Base-by-base conservation (phyloP, 78 protist genomes). In the Chrysochromulina parva region DNA sequence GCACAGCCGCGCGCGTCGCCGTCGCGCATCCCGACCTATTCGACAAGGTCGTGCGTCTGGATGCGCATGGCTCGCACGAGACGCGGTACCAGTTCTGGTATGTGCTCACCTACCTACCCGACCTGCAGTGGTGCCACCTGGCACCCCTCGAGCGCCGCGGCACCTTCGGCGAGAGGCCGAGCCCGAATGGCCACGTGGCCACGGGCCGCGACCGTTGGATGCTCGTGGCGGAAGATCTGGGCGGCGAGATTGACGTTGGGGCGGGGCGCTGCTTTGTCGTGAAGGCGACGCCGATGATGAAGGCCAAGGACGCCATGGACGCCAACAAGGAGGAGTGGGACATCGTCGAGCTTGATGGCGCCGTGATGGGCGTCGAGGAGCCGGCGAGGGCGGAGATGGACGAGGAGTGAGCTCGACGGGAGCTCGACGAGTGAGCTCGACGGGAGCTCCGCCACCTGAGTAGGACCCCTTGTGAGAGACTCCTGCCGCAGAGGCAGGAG, bases 61-160 rank as follows among this genome's bases (percentile, higher is more conserved):
- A 74, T 7, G 82, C 57, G 57, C 38, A 38, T 38, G 38, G 38
- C 38, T 38, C 38, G 38, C 38, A 38, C 38, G 82, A 74, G 82
- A 55, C 38, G 26, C 57, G 11, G 55, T 17, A 28, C n/a, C 10
- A 2, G 58, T 28, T 16, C n/a, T 74, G 55, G 58, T 67, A 67
- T 48, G 76, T 67, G 16, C 82, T 74, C 55, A 74, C 82, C 26
- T 74, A 74, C 55, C 66, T 81, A 0, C 87, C 90, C 26, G 90
- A 88, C 82, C 6, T 88, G 60, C 90, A 88, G 57, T 88, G 90
- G 90, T 88, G 90, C 82, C 90, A 58, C 90, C 60, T 88, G n/a
- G 90, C 90, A 24, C 84, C 54, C 50, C 73, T 88, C 60, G 69
- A 19, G 66, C 90, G 38, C 69, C 28, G 38, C 22, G 82, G 90